Evolutionary conservation across 208 protist genomes (phyloP), one percentile per base, ranked within the genome.

Genomic region (Trypanosoma rangeli): DNA sequence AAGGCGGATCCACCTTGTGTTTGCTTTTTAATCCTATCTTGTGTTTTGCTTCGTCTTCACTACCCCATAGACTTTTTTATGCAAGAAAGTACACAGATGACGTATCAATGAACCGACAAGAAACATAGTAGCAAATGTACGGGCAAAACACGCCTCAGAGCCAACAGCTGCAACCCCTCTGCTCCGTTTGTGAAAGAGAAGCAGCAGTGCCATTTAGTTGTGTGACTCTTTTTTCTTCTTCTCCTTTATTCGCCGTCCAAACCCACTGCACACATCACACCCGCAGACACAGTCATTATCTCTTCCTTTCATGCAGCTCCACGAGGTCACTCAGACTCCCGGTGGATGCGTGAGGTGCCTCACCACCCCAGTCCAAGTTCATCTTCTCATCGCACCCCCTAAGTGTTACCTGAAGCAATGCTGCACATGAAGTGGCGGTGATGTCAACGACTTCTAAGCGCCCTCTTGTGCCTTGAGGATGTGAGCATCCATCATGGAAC

Each of bases 361-460:
- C 64, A 33, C 24, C 57, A 49, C 20, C 8, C 65, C 64, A 65
- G 8, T 49, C 24, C 72, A 64, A 77, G n/a, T 49, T n/a, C 28
- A 77, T 62, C 49, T 62, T 1, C 49, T 77, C 72, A 48, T 71
- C 72, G 31, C 72, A 77, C 5, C 72, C 72, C 26, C 65, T 46
- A 15, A 77, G 26, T n/a, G 22, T 42, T 13, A 77, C 48, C 4
- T 50, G 37, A 16, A 77, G 28, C 31, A 52, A 9, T 10, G 22
- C 15, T 8, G 4, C 3, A n/a, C n/a, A 24, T 3, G 22, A 54
- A 16, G 42, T 33, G 39, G 35, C 52, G 9, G 35, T 22, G 53
- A 3, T 1, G 26, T 55, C 35, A 68, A 4, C 10, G 15, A n/a
- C 63, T 18, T 53, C 49, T 20, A 53, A 53, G 7, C 49, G 49